Conservation (phyloP, 148 eudicot genomes). For the Cornus controversa region DNA sequence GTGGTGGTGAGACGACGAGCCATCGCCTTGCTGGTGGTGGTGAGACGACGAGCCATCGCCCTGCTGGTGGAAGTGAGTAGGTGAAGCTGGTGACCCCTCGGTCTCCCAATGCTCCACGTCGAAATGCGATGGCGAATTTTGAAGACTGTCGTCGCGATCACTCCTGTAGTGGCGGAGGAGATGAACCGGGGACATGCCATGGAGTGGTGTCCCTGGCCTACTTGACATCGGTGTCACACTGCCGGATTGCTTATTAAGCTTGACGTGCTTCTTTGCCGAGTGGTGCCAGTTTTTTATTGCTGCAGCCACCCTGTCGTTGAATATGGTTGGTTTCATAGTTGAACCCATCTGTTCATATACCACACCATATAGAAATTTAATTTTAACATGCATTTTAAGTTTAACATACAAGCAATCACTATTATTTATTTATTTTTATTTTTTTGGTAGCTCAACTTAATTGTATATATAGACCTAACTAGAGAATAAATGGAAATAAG, state of each 20-base stretch:
- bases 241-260: slow-evolving; percentile 21
- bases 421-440: too few relatives aligned
- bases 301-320: slow-evolving; percentile 35
- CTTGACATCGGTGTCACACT: slow-evolving; percentile 30
- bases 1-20: slow-evolving; percentile 1
- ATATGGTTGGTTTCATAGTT: slow-evolving; percentile 51
- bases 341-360: slow-evolving; percentile 42
- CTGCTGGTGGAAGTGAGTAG: not conserved
- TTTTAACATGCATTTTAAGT: too few relatives aligned
- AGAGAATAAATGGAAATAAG: too few relatives aligned
- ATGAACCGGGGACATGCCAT: slow-evolving; percentile 34
- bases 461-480: too few relatives aligned
- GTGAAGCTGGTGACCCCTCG: slow-evolving; percentile 11
- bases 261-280: slow-evolving; percentile 36
- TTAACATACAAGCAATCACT: not conserved
- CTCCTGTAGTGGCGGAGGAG: slow-evolving; percentile 27
- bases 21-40: not conserved
- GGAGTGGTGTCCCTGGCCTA: slow-evolving; percentile 29
- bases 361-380: not conserved
- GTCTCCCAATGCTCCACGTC: slow-evolving; percentile 26
- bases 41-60: not conserved
- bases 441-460: too few relatives aligned
- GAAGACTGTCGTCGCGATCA: slow-evolving; percentile 25
- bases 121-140: slow-evolving; percentile 23
- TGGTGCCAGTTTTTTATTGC: slow-evolving; percentile 47